Base-by-base conservation (phyloP, 108 stramenopile genomes). In the Nitzschia sp. region DNA sequence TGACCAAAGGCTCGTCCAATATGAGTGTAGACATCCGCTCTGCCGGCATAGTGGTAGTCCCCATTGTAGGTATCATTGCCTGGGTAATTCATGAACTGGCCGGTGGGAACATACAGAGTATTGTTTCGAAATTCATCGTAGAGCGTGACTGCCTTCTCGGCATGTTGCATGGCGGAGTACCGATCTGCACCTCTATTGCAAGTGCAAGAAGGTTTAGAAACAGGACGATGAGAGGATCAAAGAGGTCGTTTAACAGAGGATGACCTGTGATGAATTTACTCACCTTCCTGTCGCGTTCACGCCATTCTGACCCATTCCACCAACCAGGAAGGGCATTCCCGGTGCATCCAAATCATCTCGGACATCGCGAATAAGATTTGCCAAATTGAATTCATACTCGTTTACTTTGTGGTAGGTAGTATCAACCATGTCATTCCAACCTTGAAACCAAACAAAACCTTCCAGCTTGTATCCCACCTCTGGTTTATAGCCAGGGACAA, bases 381-480 rank as follows among this genome's bases (percentile, higher is more conserved):
- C 67, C 33, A 81, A 58, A 41, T 77, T 77, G 48, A 27, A 54
- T 35, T 63, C 72, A 48, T 81, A 81, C 27, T 81, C 80, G 0
- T 16, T 0, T 0, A 55, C 58, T 35, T 44, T 65, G 11, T 31
- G 16, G 21, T 16, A 5, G 21, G 48, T n/a, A 19, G 28, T n/a
- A 27, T 72, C 52, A 29, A 68, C 50, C 44, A 68, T 35, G 44
- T 77, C 80, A 54, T 81, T 81, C 80, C 80, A 81, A 19, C 76
- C 80, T 33, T 81, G 80, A 1, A 72, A 72, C 76, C 76, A 81
- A 21, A 58, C 80, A 58, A 81, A 69, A 45, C 80, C 80, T 22
- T 66, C 48, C 27, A 81, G 16, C 29, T 64, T 28, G 25, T 56
- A 62, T 9, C 56, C 70, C 13, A 17, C 19, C 0, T 21, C 25